phyloP scores from a whole-genome alignment of 1,284 basidiomycete genomes.

The Fistulina hepatica region DNA sequence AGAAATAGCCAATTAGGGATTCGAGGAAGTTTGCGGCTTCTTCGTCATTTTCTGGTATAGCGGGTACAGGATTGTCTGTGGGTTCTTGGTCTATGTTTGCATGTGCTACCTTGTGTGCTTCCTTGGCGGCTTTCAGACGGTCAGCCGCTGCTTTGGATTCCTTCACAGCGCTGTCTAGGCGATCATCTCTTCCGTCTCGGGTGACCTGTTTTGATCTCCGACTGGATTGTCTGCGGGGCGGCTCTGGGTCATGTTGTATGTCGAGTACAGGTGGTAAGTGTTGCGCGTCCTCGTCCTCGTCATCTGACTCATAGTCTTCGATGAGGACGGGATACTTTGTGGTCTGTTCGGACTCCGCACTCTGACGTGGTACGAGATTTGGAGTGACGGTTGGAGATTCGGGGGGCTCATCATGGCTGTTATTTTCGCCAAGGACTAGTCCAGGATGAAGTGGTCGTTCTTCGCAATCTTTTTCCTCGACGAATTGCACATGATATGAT shows the following conservation, averaged over 20 bases:
- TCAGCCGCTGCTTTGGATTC: slow-evolving; percentile 4
- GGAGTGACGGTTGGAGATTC: too few species aligned
- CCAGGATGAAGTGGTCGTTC: slow-evolving; percentile 6
- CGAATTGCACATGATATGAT: slow-evolving; percentile 14
- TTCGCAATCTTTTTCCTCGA: slow-evolving; percentile 10
- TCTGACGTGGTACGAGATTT: too few species aligned
- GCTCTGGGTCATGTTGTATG: neutral
- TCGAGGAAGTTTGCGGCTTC: too few species aligned
- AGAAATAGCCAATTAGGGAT: too few species aligned
- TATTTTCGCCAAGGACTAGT: too few species aligned
- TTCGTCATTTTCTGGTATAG: neutral
- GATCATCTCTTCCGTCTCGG: neutral
- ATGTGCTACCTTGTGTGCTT: neutral
- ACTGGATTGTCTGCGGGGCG: slow-evolving; percentile 6
- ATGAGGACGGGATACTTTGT: slow-evolving; percentile 1
- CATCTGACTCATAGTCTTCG: slow-evolving; percentile 1
- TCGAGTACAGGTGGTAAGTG: neutral
- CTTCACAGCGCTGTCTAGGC: slow-evolving; percentile 2
- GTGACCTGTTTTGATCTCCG: slow-evolving; percentile 2
- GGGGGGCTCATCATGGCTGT: too few species aligned
- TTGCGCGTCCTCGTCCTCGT: neutral
- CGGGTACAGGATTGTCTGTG: neutral
- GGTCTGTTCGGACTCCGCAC: too few species aligned
- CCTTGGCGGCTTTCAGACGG: slow-evolving; percentile 1
- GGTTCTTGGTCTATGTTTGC: neutral